Evolutionary conservation across 1,139 yeast genomes (phyloP).

Genomic region (Geotrichum citri-aurantii): DNA sequence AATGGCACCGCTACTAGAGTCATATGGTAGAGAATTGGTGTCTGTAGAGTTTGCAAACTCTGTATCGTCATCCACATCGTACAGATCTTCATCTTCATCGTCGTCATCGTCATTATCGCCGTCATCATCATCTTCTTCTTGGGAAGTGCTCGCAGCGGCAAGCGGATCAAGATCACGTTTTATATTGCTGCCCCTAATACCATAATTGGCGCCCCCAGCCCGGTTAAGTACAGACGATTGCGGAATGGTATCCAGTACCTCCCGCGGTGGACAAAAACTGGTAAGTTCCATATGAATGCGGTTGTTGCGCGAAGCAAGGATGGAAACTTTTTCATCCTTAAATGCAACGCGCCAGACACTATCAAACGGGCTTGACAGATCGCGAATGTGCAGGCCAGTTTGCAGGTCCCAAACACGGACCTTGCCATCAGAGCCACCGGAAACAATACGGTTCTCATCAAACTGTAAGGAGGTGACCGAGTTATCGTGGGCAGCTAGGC

Average conservation of each 20-base stretch:
- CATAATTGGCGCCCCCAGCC: background rate
- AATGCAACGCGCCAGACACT: constrained; percentile 43
- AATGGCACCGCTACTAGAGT: background rate
- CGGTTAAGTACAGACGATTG: background rate
- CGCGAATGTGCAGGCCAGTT: constrained; percentile 52
- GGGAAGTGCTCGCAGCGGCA: background rate
- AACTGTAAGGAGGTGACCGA: constrained; percentile 83
- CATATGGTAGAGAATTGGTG: background rate
- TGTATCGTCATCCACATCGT: background rate
- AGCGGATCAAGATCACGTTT: background rate
- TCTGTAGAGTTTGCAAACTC: background rate
- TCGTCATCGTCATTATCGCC: background rate
- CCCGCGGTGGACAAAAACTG: constrained; percentile 31
- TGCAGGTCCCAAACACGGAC: constrained; percentile 90
- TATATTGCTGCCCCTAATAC: background rate
- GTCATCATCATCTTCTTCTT: background rate
- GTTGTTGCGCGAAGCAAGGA: constrained; percentile 36
- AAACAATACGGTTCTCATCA: constrained; percentile 80
- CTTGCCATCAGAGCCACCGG: constrained; percentile 83
- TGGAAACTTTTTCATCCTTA: constrained; percentile 39
- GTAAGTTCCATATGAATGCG: constrained; percentile 38
- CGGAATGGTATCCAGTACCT: constrained; percentile 14
- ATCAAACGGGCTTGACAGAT: constrained; percentile 35
- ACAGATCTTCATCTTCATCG: background rate
- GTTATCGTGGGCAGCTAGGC: constrained; percentile 75